Conservation (phyloP, 805 yeast species). For the Yamadazyma takamatsuzukensis region DNA sequence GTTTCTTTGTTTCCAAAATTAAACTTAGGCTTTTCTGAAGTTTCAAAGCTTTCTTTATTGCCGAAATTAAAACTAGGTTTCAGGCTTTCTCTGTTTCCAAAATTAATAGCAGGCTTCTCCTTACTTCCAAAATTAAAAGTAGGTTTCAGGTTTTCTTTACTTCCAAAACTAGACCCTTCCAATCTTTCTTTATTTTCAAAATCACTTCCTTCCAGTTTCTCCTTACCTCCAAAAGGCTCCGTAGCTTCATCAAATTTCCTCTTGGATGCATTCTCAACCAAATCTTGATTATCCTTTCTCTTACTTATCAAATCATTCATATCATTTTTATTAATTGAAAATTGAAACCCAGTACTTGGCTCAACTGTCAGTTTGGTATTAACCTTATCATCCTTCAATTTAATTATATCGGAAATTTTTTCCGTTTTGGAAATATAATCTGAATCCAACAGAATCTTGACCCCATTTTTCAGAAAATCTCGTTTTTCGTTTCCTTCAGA, state of each 20-base stretch:
- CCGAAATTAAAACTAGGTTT: constrained; percentile 9
- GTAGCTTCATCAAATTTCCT: not conserved
- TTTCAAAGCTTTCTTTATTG: not conserved
- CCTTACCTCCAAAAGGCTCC: no score
- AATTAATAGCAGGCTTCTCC: constrained; percentile 7
- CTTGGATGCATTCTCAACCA: not conserved
- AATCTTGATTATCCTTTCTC: constrained; percentile 13
- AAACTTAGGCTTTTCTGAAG: constrained; percentile 5
- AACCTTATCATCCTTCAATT: constrained; percentile 21
- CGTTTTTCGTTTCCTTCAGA: constrained; percentile 6
- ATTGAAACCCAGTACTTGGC: constrained; percentile 39
- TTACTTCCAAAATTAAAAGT: constrained; percentile 8
- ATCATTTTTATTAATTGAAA: constrained; percentile 27
- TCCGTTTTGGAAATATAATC: constrained; percentile 23
- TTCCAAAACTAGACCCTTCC: not conserved
- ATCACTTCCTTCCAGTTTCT: no score
- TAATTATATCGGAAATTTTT: constrained; percentile 25
- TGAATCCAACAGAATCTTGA: constrained; percentile 21
- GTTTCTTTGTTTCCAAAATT: constrained; percentile 10
- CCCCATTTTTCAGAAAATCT: constrained; percentile 5
- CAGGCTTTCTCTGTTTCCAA: constrained; percentile 3
- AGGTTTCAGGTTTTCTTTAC: not conserved
- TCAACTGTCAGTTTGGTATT: constrained; percentile 9
- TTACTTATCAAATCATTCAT: constrained; percentile 21
- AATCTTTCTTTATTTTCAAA: no score